Evolutionary conservation across 257 asterid genomes (phyloP).

Genomic region (Capsicum chinense): DNA sequence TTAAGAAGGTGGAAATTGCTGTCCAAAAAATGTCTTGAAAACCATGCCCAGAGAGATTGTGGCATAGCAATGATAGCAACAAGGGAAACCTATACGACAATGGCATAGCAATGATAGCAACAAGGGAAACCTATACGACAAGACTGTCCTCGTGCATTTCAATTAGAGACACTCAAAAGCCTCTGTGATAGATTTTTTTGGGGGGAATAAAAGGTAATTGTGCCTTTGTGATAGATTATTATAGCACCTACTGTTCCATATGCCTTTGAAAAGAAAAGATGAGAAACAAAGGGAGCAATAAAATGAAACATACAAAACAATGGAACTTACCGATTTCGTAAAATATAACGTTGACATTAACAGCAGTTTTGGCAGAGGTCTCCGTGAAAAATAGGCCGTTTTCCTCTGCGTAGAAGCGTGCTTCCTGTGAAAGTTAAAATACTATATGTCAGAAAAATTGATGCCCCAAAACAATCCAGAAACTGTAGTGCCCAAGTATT

Average conservation of each 20-base stretch:
- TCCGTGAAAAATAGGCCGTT: slow-evolving; percentile 79
- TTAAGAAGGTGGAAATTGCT: neutral
- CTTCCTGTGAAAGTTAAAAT: slow-evolving; percentile 55
- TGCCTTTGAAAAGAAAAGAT: neutral
- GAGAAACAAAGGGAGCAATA: neutral
- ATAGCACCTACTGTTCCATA: slow-evolving; percentile 1
- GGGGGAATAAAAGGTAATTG: too few relatives aligned
- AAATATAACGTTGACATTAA: slow-evolving; percentile 69
- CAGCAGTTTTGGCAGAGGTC: slow-evolving; percentile 84
- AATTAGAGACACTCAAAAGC: neutral
- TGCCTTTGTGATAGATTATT: neutral
- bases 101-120: neutral
- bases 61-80: neutral
- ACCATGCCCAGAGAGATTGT: neutral
- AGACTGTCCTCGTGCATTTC: neutral
- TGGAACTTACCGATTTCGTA: slow-evolving; percentile 60
- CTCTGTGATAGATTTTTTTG: neutral
- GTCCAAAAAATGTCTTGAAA: slow-evolving; percentile 2
- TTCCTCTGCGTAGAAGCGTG: slow-evolving; percentile 68
- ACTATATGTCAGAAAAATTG: neutral
- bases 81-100: neutral
- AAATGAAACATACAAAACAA: neutral
- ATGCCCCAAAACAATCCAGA: neutral
- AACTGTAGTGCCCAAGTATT: neutral
- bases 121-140: neutral